Evolutionary conservation across 345 rosid species (phyloP).

Genomic region (Laguncularia racemosa): DNA sequence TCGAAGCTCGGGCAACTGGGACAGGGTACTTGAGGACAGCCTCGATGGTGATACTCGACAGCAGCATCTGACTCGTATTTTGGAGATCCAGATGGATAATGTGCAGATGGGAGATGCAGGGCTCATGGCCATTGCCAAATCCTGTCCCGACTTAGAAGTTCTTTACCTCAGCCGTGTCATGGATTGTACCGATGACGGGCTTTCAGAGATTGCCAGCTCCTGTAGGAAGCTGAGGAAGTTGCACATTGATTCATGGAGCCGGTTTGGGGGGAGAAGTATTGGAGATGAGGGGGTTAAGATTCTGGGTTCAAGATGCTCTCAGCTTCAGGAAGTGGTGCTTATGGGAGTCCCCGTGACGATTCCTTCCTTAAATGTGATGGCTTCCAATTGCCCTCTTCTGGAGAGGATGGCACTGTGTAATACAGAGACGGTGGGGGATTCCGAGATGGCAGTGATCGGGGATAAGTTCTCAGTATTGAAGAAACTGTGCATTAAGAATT

Average conservation of each 20-base stretch:
- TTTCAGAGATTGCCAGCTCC: constrained; percentile 24
- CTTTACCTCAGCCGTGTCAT: constrained; percentile 28
- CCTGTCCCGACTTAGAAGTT: constrained; percentile 25
- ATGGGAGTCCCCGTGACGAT: constrained; percentile 24
- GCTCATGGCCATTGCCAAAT: constrained; percentile 21
- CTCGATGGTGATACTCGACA: not conserved
- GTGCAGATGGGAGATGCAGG: constrained; percentile 36
- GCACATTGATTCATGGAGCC: constrained; percentile 36
- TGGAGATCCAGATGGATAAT: constrained; percentile 38
- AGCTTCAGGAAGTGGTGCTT: constrained; percentile 32
- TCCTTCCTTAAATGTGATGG: constrained; percentile 19
- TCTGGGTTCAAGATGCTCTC: constrained; percentile 14
- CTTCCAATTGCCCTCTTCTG: constrained; percentile 26
- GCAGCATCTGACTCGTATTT: constrained; percentile 8
- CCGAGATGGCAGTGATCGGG: constrained; percentile 26
- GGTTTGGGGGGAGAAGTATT: constrained; percentile 26
- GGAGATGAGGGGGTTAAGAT: constrained; percentile 24
- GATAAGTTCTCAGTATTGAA: constrained; percentile 29
- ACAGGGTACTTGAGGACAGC: constrained; percentile 19
- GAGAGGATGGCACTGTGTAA: constrained; percentile 41
- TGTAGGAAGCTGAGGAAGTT: constrained; percentile 33
- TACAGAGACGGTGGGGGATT: constrained; percentile 29
- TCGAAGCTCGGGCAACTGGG: constrained; percentile 49
- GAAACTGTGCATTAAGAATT: constrained; percentile 46
- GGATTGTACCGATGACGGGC: constrained; percentile 34